Evolutionary conservation across 2,329 filamentous ascomycete species (phyloP).

Genomic region (Nemania abortiva): DNA sequence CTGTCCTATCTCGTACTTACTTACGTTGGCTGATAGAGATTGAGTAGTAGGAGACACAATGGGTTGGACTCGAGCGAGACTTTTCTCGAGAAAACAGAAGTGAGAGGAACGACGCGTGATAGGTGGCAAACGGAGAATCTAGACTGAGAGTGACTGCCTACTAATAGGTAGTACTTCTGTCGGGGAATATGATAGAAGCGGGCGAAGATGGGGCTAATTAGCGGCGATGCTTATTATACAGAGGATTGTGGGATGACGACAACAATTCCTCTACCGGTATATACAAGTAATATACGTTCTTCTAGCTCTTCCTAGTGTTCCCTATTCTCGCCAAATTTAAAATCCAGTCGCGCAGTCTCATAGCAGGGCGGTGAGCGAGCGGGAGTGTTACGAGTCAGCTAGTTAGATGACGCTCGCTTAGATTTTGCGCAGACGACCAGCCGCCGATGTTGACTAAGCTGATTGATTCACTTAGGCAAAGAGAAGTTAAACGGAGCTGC

Average conservation of each 20-base stretch:
- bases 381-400: slow-evolving; percentile 8
- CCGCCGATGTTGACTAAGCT: background rate
- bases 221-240: background rate
- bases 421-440: background rate
- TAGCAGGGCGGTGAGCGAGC: background rate
- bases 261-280: background rate
- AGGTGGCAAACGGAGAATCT: no score
- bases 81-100: background rate
- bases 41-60: no score
- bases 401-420: background rate
- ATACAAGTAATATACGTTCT: background rate
- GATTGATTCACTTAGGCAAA: background rate
- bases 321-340: background rate
- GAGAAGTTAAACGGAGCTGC: background rate
- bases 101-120: background rate
- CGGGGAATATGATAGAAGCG: background rate
- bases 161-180: background rate
- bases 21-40: no score
- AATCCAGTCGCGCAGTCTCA: background rate
- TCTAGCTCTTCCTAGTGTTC: background rate
- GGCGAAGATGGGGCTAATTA: background rate
- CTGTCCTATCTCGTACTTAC: no score
- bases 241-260: background rate
- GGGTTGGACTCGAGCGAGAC: background rate
- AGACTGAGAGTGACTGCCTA: background rate